Conservation (phyloP, 768 basidiomycete species). For the Mycena indigotica region DNA sequence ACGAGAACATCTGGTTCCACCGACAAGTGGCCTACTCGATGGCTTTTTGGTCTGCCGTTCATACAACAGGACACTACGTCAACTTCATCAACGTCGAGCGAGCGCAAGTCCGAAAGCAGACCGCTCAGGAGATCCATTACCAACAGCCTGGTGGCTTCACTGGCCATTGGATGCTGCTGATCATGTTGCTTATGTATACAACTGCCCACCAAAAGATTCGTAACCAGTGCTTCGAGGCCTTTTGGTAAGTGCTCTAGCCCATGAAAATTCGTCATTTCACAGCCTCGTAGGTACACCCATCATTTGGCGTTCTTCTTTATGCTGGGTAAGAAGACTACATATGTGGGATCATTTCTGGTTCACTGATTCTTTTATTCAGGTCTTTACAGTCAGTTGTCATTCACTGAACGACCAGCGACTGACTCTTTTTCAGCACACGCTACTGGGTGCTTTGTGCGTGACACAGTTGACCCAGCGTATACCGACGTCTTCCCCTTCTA, state of each 20-base stretch:
- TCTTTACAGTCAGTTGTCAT: too few species aligned
- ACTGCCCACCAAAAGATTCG: conserved; percentile 90
- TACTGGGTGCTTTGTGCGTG: conserved; percentile 93
- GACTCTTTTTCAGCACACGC: conserved; percentile 92
- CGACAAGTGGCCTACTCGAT: conserved; percentile 92
- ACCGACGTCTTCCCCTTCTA: conserved; percentile 82
- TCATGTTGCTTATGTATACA: conserved; percentile 91
- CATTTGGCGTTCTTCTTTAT: conserved; percentile 95
- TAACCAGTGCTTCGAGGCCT: conserved; percentile 88
- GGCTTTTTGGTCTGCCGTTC: conserved; percentile 90
- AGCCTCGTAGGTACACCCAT: too few species aligned
- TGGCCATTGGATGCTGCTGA: conserved; percentile 92
- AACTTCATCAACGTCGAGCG: conserved; percentile 91
- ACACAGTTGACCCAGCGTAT: conserved; percentile 69
- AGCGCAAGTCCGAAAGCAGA: conserved; percentile 78
- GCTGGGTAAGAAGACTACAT: too few species aligned
- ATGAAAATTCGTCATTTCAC: too few species aligned
- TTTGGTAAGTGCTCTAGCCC: too few species aligned
- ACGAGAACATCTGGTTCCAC: conserved; percentile 96
- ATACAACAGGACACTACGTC: conserved; percentile 91
- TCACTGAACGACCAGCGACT: too few species aligned
- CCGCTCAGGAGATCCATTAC: conserved; percentile 84
- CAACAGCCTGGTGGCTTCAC: conserved; percentile 86
- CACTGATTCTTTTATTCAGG: too few species aligned
- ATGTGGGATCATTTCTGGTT: too few species aligned